Conservation (phyloP, 768 basidiomycete species). For the Solioccasus polychromus region DNA sequence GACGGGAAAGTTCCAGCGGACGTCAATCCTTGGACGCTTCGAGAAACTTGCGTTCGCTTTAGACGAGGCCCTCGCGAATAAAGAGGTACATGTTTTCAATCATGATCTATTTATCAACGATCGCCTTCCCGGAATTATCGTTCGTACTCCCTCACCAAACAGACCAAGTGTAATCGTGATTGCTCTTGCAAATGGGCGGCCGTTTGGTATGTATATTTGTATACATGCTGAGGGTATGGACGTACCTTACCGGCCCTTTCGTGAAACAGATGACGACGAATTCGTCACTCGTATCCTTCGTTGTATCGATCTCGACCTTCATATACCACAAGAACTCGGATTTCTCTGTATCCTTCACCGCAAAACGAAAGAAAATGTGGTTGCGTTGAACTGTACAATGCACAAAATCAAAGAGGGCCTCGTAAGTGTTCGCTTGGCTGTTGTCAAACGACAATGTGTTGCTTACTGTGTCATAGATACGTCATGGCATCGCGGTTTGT, state of each 20-base stretch:
- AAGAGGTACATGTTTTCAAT: not conserved
- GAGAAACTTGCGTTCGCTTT: not conserved
- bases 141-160: constrained; percentile 1
- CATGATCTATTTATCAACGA: not conserved
- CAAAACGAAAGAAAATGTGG: constrained; percentile 3
- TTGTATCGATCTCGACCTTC: constrained; percentile 4
- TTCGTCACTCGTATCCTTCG: constrained; percentile 7
- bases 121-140: not conserved
- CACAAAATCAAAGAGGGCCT: constrained; percentile 1
- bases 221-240: too few species aligned
- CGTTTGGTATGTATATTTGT: constrained; percentile 13
- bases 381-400: constrained; percentile 3
- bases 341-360: constrained; percentile 5
- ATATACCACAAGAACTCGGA: constrained; percentile 10
- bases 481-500: too few species aligned
- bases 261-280: constrained; percentile 8
- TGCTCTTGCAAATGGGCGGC: not conserved
- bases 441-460: not conserved
- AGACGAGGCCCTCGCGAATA: not conserved
- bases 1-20: not conserved
- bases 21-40: constrained; percentile 3
- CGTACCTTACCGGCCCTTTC: too few species aligned
- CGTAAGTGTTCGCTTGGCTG: constrained; percentile 3
- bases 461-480: too few species aligned
- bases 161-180: constrained; percentile 7